phyloP scores from a whole-genome alignment of 495 filamentous ascomycete genomes.

The Lasiosphaeria ovina region DNA sequence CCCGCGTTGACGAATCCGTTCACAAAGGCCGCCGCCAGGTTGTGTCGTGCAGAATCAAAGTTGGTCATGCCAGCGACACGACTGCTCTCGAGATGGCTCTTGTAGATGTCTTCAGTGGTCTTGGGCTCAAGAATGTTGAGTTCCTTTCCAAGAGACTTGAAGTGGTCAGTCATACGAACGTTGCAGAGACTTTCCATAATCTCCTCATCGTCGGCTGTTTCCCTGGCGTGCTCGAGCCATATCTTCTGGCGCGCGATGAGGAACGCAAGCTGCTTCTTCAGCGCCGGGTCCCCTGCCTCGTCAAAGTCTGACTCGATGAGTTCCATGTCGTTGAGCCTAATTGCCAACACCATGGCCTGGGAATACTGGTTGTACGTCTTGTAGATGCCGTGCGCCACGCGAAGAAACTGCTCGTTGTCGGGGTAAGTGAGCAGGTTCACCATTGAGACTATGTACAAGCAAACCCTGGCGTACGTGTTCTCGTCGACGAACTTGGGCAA shows the following conservation, averaged over 20 bases:
- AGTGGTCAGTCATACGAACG: conserved; percentile 82
- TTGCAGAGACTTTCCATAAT: conserved; percentile 83
- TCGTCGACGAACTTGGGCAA: conserved; percentile 89
- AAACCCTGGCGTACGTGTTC: conserved; percentile 88
- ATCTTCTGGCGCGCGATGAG: conserved; percentile 89
- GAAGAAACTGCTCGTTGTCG: conserved; percentile 92
- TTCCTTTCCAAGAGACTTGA: conserved; percentile 90
- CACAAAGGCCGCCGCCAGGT: conserved; percentile 92
- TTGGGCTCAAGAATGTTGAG: conserved; percentile 96
- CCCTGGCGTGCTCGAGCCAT: conserved; percentile 63
- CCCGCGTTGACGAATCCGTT: conserved; percentile 96
- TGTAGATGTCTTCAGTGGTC: conserved; percentile 98
- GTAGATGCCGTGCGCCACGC: conserved; percentile 88
- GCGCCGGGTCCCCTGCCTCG: conserved; percentile 71
- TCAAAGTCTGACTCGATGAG: conserved; percentile 77
- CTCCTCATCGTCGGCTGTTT: conserved; percentile 62
- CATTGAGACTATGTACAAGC: conserved; percentile 99
- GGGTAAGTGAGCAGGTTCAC: conserved; percentile 95
- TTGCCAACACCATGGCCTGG: conserved; percentile 90
- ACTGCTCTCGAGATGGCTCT: conserved; percentile 94
- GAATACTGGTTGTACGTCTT: conserved; percentile 84
- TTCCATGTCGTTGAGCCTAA: conserved; percentile 81
- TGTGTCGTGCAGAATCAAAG: conserved; percentile 91
- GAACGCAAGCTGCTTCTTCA: conserved; percentile 95
- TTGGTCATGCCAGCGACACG: conserved; percentile 89